Conservation (phyloP, 2,329 filamentous ascomycete genomes). For the Verruconis gallopava region DNA sequence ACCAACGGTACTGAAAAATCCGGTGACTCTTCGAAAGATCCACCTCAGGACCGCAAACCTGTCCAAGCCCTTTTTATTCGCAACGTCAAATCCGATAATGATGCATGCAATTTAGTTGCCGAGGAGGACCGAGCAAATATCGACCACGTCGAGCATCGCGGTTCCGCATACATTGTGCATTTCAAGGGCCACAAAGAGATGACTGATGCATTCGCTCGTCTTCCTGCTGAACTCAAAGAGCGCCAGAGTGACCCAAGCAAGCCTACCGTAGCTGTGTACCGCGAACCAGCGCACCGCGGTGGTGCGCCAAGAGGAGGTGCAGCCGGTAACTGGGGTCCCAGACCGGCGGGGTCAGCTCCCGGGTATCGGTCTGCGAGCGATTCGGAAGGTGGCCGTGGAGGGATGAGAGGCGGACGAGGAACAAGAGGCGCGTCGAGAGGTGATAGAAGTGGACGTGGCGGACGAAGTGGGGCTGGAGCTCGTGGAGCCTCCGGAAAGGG, state of each 20-base stretch:
- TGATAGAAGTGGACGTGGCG: slow-evolving; percentile 22
- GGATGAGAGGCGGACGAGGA: slow-evolving; percentile 31
- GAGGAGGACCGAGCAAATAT: slow-evolving; percentile 79
- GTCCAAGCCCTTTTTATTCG: slow-evolving; percentile 66
- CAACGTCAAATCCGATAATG: slow-evolving; percentile 71
- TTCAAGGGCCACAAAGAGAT: slow-evolving; percentile 73
- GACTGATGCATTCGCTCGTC: slow-evolving; percentile 60
- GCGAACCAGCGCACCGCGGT: slow-evolving; percentile 42
- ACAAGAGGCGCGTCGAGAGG: slow-evolving; percentile 42
- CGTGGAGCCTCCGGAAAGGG: background rate
- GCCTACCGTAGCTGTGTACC: slow-evolving; percentile 73
- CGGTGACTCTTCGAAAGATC: slow-evolving; percentile 15
- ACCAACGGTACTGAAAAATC: slow-evolving; percentile 38
- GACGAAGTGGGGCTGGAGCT: slow-evolving; percentile 4
- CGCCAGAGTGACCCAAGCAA: slow-evolving; percentile 56
- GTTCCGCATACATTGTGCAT: slow-evolving; percentile 71
- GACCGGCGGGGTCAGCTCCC: slow-evolving; percentile 33
- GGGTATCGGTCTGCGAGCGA: slow-evolving; percentile 79
- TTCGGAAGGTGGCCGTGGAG: slow-evolving; percentile 55
- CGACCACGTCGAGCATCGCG: slow-evolving; percentile 52
- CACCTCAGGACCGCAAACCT: slow-evolving; percentile 3
- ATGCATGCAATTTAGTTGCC: slow-evolving; percentile 66
- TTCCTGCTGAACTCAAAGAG: slow-evolving; percentile 61
- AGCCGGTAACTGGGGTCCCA: slow-evolving; percentile 49
- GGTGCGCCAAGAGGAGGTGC: slow-evolving; percentile 25